Evolutionary conservation across 805 yeast species (phyloP), one percentile per base, ranked within the genome.

Genomic region (Tetrapisispora namnaoensis): DNA sequence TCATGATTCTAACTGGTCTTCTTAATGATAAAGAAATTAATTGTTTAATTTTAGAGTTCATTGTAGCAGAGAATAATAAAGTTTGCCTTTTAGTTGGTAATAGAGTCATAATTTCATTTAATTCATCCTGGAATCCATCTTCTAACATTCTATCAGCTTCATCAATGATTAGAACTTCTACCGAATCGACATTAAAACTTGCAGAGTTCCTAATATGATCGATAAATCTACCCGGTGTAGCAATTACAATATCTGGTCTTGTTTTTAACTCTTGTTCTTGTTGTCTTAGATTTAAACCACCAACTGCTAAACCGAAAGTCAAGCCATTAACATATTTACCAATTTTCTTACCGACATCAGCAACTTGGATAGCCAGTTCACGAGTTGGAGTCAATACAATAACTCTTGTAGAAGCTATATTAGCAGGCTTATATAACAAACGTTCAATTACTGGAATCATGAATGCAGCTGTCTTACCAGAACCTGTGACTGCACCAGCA

Each of bases 121-220:
- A 73, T 69, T 93, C 99, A 47, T 82, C 87, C 68, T 90, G 96
- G 79, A 93, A 93, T 62, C 99, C 99, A 70, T 93, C 99, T 66
- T 93, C 99, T 58, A 93, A 76, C 98, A 93, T 93, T 72, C 99
- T 82, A 75, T 93, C 99, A 51, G 99, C 99, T 73, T 93, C 99
- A 72, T 93, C 99, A 57, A 93, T 76, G 30, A 93, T 95, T 59
- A 93, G 73, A 47, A 93, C 86, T 70, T 93, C 99, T 45, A 93
- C 93, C 34, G 82, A 75, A 56, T 93, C 98, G 44, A 89, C 95
- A 44, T 81, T 80, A 66, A 93, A 93, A 46, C 93, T 83, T 8
- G 96, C 88, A 7, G 98, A 90, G 70, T 93, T 93, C 63, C 98
- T 76, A 49, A 93, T 80, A 69, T 93, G 99, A 68, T 93, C 99